Percentiles rank a stretch among this genome's conserved stretches.
Conservation (phyloP, 106 monocot genomes). For the Phalaenopsis equestris region DNA sequence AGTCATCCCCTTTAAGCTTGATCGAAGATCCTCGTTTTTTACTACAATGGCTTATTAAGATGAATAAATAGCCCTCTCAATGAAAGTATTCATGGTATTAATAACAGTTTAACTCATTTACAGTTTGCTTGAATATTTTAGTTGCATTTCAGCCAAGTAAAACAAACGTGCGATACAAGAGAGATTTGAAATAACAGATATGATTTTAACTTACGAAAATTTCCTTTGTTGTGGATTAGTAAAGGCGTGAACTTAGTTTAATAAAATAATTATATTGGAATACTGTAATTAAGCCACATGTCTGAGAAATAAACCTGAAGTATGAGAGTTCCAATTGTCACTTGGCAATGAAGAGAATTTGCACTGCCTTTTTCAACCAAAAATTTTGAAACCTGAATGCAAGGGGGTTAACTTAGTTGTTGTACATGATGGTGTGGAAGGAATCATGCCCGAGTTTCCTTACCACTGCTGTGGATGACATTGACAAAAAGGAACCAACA, state of each 20-base stretch:
- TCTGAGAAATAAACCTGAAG: slow-evolving; percentile 67
- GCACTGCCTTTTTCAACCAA: slow-evolving; percentile 69
- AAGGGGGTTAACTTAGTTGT: background rate
- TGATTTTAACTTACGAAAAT: background rate
- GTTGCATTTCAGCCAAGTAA: background rate
- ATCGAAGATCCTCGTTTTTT: background rate
- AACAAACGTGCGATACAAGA: background rate
- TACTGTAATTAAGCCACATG: background rate
- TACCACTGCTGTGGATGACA: slow-evolving; percentile 99
- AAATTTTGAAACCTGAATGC: slow-evolving; percentile 86
- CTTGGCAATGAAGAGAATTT: slow-evolving; percentile 83
- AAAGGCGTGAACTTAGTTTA: background rate
- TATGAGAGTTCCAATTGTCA: slow-evolving; percentile 95
- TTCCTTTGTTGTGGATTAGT: background rate
- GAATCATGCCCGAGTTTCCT: slow-evolving; percentile 8
- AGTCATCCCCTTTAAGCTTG: background rate
- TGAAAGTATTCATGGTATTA: background rate
- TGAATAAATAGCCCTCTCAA: background rate
- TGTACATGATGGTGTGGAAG: background rate
- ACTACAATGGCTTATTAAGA: background rate
- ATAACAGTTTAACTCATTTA: background rate
- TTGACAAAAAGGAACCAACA: slow-evolving; percentile 90
- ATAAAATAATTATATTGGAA: background rate
- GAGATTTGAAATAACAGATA: background rate
- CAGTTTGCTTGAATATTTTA: background rate